Evolutionary conservation across 257 asterid genomes (phyloP).

Genomic region (Nemophila menziesii): DNA sequence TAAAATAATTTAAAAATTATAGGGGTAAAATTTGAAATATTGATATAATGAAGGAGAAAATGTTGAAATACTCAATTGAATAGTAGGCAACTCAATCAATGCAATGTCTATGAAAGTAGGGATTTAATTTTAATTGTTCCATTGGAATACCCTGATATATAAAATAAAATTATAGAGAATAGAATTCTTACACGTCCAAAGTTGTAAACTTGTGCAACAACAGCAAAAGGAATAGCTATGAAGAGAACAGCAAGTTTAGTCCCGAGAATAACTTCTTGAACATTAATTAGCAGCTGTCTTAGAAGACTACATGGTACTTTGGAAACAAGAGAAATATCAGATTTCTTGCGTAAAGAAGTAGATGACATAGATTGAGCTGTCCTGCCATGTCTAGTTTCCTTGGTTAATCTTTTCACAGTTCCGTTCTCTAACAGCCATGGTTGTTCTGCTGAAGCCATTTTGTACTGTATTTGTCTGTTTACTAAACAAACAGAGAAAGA

Average conservation of each 20-base stretch:
- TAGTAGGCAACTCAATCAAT: not conserved
- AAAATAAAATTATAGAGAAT: not conserved
- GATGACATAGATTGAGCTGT: slow-evolving; percentile 71
- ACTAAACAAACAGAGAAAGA: no score
- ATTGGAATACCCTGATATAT: not conserved
- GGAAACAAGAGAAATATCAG: slow-evolving; percentile 45
- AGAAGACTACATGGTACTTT: slow-evolving; percentile 28
- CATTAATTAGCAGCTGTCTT: slow-evolving; percentile 31
- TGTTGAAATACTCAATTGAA: not conserved
- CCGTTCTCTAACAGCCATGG: slow-evolving; percentile 56
- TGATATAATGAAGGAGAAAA: not conserved
- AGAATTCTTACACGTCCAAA: slow-evolving; percentile 40
- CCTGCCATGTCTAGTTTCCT: slow-evolving; percentile 42
- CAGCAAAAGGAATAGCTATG: slow-evolving; percentile 68
- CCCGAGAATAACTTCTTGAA: slow-evolving; percentile 72
- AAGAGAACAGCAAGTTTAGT: slow-evolving; percentile 65
- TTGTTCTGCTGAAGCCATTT: slow-evolving; percentile 31
- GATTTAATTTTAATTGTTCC: not conserved
- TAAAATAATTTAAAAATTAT: not conserved
- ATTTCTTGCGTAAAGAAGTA: slow-evolving; percentile 63
- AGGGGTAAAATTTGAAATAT: not conserved
- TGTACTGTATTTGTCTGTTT: no score
- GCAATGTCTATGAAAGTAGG: not conserved
- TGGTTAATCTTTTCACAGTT: slow-evolving; percentile 28
- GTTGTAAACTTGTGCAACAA: slow-evolving; percentile 30